Base-by-base conservation (phyloP, 176 grass and related monocot species). In the Saccharum officinarum region DNA sequence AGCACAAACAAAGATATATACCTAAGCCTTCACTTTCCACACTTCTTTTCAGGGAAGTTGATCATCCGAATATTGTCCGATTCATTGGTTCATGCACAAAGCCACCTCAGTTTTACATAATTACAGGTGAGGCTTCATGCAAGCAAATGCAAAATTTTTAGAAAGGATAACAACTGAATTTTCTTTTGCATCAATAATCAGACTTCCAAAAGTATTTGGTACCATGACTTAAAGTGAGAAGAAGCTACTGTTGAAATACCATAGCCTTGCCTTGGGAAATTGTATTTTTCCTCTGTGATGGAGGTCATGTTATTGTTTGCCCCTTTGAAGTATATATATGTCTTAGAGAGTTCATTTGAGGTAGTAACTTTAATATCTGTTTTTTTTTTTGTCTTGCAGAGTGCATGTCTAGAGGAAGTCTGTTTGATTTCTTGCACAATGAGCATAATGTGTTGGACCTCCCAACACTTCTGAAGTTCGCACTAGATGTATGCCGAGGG, bases 71-170 rank as follows among this genome's bases (percentile, higher is more conserved):
- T 83, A 76, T 90, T 88, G 92, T 90, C 74, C 92, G 89, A 44
- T 94, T 90, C 41, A 87, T 97, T 85, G 91, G 92, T 28, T 88
- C 92, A 47, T 94, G 89, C 76, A 97, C 80, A 45, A 97, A 92
- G 60, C 66, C 89, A 75, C 89, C 92, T 73, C 83, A 94, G 25
- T 86, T 88, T 71, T 92, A 60, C 88, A 89, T 94, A 71, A 76
- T 88, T 80, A 92, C 92, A 94, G 94, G 94, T 97, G 69, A 85
- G 87, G 79, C n/a, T 65, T 80, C 46, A 67, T 79, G 10, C 36
- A 75, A 71, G 47, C 47, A 83, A 36, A 3, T 1, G 0, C 10
- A 37, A 8, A 52, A 75, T 11, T 68, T 68, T 30, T 75, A 33
- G 28, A 66, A 63, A 46, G 67, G 52, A 50, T 31, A 52, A 33